Evolutionary conservation across 768 basidiomycete species (phyloP).

Genomic region (Russula olivacea): DNA sequence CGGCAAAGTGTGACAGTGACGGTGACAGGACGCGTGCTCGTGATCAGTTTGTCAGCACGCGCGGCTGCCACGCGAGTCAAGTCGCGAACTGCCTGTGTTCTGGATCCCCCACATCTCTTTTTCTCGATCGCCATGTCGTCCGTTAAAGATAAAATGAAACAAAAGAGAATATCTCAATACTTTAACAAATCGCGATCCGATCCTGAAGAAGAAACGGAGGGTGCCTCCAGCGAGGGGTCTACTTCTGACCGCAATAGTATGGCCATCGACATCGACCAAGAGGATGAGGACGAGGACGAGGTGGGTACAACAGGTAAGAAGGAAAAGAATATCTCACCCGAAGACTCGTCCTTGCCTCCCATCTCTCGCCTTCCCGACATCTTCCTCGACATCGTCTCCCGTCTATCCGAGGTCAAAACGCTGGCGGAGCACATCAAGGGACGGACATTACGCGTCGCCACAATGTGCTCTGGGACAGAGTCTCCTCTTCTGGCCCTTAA

Average conservation of each 20-base stretch:
- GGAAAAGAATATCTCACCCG: slow-evolving; percentile 42
- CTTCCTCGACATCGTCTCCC: slow-evolving; percentile 67
- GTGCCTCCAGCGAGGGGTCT: slow-evolving; percentile 5
- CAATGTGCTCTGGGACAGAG: slow-evolving; percentile 97
- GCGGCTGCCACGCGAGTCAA: background rate
- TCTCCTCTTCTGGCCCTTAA: slow-evolving; percentile 88
- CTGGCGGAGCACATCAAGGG: slow-evolving; percentile 66
- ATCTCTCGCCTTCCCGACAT: slow-evolving; percentile 66
- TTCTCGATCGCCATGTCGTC: slow-evolving; percentile 14
- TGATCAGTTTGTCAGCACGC: background rate
- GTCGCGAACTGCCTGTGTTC: slow-evolving; percentile 1
- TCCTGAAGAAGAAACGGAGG: slow-evolving; percentile 13
- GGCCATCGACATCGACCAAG: slow-evolving; percentile 13
- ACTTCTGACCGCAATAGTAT: background rate
- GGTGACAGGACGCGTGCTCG: background rate
- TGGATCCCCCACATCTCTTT: background rate
- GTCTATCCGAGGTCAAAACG: slow-evolving; percentile 56
- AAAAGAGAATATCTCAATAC: slow-evolving; percentile 18
- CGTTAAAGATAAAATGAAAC: slow-evolving; percentile 22
- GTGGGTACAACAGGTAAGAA: slow-evolving; percentile 32
- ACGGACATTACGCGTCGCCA: slow-evolving; percentile 85
- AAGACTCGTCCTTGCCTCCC: slow-evolving; percentile 68
- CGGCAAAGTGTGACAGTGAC: background rate
- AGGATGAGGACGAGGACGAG: slow-evolving; percentile 32
- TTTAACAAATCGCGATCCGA: slow-evolving; percentile 14